These are phyloP conservation scores for Gilbertella persicaria DNA, from an alignment of 371 early-diverging fungal genomes.

Conservation along the genomic window DNA sequence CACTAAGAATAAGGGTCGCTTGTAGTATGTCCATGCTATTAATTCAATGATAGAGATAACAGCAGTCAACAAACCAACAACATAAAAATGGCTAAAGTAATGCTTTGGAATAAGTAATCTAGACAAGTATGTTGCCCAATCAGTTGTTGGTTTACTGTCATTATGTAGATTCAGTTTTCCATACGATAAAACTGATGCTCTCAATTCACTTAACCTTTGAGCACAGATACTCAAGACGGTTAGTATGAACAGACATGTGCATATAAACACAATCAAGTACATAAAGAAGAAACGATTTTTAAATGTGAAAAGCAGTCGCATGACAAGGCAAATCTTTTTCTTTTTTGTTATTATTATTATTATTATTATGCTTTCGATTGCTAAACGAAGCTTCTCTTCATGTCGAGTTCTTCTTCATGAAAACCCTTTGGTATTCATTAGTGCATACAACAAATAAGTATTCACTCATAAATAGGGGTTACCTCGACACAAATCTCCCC, in stretches of 20 bases:
- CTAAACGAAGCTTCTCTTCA: slow-evolving; percentile 42
- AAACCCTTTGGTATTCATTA: slow-evolving; percentile 54
- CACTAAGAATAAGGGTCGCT: neutral
- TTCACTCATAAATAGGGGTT: slow-evolving; percentile 27
- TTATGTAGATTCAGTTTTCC: slow-evolving; percentile 40
- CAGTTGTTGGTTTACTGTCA: slow-evolving; percentile 28
- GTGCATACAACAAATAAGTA: neutral
- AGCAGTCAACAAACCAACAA: slow-evolving; percentile 44
- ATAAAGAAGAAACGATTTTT: too few relatives aligned
- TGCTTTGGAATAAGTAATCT: slow-evolving; percentile 61
- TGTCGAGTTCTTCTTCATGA: slow-evolving; percentile 47
- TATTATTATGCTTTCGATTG: slow-evolving; percentile 13
- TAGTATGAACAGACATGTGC: slow-evolving; percentile 25
- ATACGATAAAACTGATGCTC: slow-evolving; percentile 43
- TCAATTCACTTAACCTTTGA: slow-evolving; percentile 28
- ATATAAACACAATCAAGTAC: too few relatives aligned
- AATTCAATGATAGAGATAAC: slow-evolving; percentile 26
- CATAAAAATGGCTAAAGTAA: slow-evolving; percentile 73
- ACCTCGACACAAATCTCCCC: slow-evolving; percentile 39
- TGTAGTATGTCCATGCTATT: neutral
- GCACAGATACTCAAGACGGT: slow-evolving; percentile 26
- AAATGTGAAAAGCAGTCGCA: too few relatives aligned
- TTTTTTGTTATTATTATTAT: too few relatives aligned
- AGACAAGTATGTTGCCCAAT: slow-evolving; percentile 15
- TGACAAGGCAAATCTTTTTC: too few relatives aligned